These are phyloP conservation scores for Arthrobotrys entomopaga DNA, from an alignment of 2,329 filamentous ascomycete genomes.

Conservation along the genomic window DNA sequence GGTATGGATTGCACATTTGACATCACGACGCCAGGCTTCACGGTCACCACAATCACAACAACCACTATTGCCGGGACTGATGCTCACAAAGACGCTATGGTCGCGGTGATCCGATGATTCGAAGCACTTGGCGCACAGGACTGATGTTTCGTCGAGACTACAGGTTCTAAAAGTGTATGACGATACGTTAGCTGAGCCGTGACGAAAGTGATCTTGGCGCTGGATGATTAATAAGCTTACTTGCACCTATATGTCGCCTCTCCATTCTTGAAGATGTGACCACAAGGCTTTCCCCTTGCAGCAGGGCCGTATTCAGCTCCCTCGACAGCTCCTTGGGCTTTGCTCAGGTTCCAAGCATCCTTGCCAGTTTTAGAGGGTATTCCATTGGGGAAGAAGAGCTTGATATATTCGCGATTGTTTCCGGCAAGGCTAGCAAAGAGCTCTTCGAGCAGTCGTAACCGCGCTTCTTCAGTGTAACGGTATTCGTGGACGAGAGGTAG, in stretches of 20 bases:
- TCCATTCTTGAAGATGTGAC: conserved; percentile 94
- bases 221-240: conserved; percentile 55
- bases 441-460: conserved; percentile 76
- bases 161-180: conserved; percentile 70
- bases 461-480: conserved; percentile 78
- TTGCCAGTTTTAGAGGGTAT: conserved; percentile 68
- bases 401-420: conserved; percentile 77
- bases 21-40: conserved; percentile 88
- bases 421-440: conserved; percentile 89
- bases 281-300: conserved; percentile 90
- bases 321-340: conserved; percentile 90
- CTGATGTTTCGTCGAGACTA: conserved; percentile 92
- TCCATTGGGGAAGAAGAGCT: conserved; percentile 83
- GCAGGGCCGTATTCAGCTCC: conserved; percentile 94
- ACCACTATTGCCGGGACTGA: conserved; percentile 89
- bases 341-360: conserved; percentile 75
- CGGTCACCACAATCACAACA: conserved; percentile 97
- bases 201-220: neutral
- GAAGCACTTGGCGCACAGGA: conserved; percentile 92
- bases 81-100: conserved; percentile 87
- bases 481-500: conserved; percentile 78
- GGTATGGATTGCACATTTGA: conserved; percentile 94
- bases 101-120: conserved; percentile 93
- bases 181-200: neutral
- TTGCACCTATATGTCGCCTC: conserved; percentile 95